A percentile compares a stretch with the other conserved stretches of the same genome.
phyloP scores from a whole-genome alignment of 768 basidiomycete species.

The Collybia nuda region DNA sequence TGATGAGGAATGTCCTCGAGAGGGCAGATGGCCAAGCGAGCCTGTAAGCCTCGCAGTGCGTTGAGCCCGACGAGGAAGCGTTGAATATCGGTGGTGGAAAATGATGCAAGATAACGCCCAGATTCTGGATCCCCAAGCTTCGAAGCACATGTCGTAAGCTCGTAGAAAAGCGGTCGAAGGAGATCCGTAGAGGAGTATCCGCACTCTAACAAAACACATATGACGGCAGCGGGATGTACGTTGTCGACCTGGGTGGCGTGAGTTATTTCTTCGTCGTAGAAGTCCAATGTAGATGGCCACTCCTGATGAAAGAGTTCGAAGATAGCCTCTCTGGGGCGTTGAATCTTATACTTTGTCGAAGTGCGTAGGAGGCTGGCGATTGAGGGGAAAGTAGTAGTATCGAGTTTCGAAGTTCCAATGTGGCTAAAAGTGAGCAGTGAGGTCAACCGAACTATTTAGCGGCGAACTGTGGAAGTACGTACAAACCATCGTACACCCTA shows the following conservation, averaged over 20 bases:
- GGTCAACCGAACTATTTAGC: background rate
- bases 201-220: background rate
- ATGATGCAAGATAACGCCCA: background rate
- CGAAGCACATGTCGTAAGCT: background rate
- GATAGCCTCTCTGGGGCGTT: background rate
- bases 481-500: slow-evolving; percentile 3
- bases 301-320: background rate
- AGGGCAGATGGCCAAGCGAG: background rate
- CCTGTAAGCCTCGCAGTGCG: background rate
- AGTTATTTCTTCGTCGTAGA: background rate
- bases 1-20: background rate
- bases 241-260: background rate
- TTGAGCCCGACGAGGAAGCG: background rate
- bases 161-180: background rate
- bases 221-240: background rate
- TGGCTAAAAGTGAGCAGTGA: background rate
- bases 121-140: background rate
- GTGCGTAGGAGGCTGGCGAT: background rate
- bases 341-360: background rate
- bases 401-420: background rate
- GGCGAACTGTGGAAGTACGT: background rate
- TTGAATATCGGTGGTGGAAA: background rate
- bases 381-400: background rate
- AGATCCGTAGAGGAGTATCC: background rate
- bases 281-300: slow-evolving; percentile 1